Percentiles rank a stretch among this genome's conserved stretches.
These are phyloP conservation scores for Volvox reticuliferus DNA, from an alignment of 139 green algal species.

Conservation along the genomic window DNA sequence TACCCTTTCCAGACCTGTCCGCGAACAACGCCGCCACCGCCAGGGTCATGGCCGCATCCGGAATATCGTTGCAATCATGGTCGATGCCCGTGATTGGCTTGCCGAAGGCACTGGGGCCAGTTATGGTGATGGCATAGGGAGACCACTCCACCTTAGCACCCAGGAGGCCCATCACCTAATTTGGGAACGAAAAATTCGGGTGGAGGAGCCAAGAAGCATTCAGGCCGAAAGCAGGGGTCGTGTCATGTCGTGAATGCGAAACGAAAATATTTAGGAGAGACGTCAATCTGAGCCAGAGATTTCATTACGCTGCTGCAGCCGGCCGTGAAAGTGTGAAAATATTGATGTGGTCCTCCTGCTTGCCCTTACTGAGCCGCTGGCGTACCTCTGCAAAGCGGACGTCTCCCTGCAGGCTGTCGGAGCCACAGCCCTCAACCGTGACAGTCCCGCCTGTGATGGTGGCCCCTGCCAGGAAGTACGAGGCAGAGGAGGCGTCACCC, in stretches of 20 bases:
- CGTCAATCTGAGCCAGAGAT: no score
- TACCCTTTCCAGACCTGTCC: slow-evolving; percentile 65
- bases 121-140: slow-evolving; percentile 95
- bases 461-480: slow-evolving; percentile 97
- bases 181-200: no score
- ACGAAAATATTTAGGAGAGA: no score
- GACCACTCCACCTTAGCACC: slow-evolving; percentile 93
- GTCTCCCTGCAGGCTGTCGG: slow-evolving; percentile 94
- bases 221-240: no score
- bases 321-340: no score
- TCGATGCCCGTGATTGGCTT: slow-evolving; percentile 90
- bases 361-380: background rate
- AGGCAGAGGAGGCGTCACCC: slow-evolving; percentile 95
- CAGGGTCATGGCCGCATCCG: slow-evolving; percentile 98
- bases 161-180: slow-evolving; percentile 96
- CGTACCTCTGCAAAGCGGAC: slow-evolving; percentile 90
- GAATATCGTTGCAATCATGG: slow-evolving; percentile 99
- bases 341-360: no score
- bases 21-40: slow-evolving; percentile 97
- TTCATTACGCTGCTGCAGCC: no score
- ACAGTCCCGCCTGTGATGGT: slow-evolving; percentile 89
- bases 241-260: no score
- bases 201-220: no score
- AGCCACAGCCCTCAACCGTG: slow-evolving; percentile 95
- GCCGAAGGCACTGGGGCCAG: slow-evolving; percentile 70